These are phyloP conservation scores for Puccinia coronata DNA, from an alignment of 1,284 basidiomycete species.

Conservation along the genomic window DNA sequence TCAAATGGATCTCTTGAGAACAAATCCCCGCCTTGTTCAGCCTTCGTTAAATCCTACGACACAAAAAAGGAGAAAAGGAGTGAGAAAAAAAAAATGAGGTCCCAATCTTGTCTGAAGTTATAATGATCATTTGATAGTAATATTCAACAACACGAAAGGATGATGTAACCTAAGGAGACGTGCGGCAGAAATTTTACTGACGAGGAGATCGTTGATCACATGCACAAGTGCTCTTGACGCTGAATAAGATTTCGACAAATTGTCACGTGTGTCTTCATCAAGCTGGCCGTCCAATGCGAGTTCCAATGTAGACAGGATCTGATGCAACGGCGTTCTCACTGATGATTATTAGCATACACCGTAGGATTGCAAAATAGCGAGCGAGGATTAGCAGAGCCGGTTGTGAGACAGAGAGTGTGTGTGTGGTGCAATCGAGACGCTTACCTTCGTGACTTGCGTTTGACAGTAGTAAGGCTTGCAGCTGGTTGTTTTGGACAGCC, in stretches of 20 bases:
- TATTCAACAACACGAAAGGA: too few species aligned
- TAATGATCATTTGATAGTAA: too few species aligned
- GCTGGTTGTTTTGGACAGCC: conserved; percentile 72
- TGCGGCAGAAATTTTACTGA: too few species aligned
- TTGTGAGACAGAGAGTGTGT: conserved; percentile 22
- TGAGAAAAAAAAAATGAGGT: background rate
- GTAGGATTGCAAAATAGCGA: background rate
- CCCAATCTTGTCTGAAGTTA: background rate
- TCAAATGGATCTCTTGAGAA: conserved; percentile 81
- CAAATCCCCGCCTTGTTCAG: conserved; percentile 77
- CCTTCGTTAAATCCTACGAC: conserved; percentile 71
- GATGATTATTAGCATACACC: background rate
- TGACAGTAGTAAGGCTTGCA: conserved; percentile 77
- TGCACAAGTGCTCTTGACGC: conserved; percentile 71
- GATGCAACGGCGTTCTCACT: conserved; percentile 74
- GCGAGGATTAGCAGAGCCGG: background rate
- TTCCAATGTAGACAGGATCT: conserved; percentile 68
- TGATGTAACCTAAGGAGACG: too few species aligned
- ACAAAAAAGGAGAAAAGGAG: background rate
- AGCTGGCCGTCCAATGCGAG: conserved; percentile 78
- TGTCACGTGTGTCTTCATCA: conserved; percentile 75
- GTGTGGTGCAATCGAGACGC: conserved; percentile 50
- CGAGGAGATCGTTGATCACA: conserved; percentile 79
- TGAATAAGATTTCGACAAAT: conserved; percentile 74
- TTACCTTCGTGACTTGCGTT: conserved; percentile 83